A percentile compares a stretch with the other conserved stretches of the same genome.
Conservation (phyloP, 192 early-diverging fungal genomes). For the Coemansia sp. region DNA sequence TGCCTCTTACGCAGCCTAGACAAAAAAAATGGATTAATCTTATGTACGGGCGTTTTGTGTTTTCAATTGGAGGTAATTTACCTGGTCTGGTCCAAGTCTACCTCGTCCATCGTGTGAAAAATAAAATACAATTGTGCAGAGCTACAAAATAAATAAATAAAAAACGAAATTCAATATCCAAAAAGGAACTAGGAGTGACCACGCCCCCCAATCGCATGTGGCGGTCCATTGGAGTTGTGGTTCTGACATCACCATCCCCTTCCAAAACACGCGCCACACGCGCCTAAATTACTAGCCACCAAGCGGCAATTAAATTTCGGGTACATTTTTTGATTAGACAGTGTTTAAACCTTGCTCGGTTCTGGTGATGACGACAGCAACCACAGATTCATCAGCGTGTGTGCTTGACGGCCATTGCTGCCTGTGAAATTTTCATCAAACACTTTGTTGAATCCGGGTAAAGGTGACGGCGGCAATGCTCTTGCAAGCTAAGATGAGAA, state of each 20-base stretch:
- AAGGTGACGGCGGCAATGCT: too few relatives aligned
- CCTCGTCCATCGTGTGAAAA: not conserved
- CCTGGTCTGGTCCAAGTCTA: not conserved
- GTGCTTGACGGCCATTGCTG: not conserved
- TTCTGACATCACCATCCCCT: not conserved
- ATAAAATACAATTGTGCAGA: not conserved
- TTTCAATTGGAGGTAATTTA: not conserved
- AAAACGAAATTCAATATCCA: not conserved
- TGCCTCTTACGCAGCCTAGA: slow-evolving; percentile 47
- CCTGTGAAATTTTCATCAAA: not conserved
- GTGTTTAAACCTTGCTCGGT: not conserved
- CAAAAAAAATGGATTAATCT: not conserved
- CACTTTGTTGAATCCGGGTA: not conserved
- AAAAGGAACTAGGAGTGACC: not conserved
- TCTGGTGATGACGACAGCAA: not conserved
- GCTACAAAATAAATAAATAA: not conserved
- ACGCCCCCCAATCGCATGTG: not conserved
- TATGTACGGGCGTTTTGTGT: not conserved
- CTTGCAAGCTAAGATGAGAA: too few relatives aligned
- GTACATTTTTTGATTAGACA: not conserved
- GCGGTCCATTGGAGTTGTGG: not conserved
- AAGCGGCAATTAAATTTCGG: not conserved
- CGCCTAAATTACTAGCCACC: not conserved
- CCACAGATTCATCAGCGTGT: not conserved
- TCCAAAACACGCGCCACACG: not conserved